A percentile compares a stretch with the other conserved stretches of the same genome.
Conservation (phyloP, 495 filamentous ascomycete genomes). For the Penicillium bovifimosum region DNA sequence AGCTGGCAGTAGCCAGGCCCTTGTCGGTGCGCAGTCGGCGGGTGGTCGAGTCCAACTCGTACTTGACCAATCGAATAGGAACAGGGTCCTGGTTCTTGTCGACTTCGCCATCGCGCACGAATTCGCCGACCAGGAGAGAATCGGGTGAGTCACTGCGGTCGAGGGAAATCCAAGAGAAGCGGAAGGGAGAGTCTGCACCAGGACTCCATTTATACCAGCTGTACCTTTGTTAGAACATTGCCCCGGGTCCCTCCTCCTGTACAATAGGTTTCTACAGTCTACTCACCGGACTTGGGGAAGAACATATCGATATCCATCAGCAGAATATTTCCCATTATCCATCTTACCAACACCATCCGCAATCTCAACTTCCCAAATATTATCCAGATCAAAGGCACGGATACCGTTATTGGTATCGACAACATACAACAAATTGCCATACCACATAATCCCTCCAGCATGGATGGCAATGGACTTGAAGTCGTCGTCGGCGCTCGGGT, state of each 20-base stretch:
- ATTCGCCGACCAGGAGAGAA: constrained; percentile 21
- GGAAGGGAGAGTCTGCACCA: constrained; percentile 18
- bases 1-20: constrained; percentile 16
- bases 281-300: constrained; percentile 20
- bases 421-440: constrained; percentile 28
- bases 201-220: constrained; percentile 17
- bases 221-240: neutral
- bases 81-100: constrained; percentile 4
- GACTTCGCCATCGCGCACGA: constrained; percentile 10
- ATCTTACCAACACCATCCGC: constrained; percentile 23
- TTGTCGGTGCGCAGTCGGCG: constrained; percentile 12
- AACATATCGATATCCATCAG: constrained; percentile 30
- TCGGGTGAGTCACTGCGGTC: constrained; percentile 19
- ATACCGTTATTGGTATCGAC: constrained; percentile 29
- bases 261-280: neutral
- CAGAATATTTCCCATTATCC: constrained; percentile 21
- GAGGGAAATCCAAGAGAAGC: constrained; percentile 21
- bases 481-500: constrained; percentile 24
- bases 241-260: too few relatives aligned
- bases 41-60: constrained; percentile 11
- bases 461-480: constrained; percentile 27
- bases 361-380: constrained; percentile 29
- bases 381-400: constrained; percentile 29
- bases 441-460: constrained; percentile 34
- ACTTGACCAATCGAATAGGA: constrained; percentile 21